Evolutionary conservation across 306 rosid species (phyloP).

Genomic region (Fagus crenata): DNA sequence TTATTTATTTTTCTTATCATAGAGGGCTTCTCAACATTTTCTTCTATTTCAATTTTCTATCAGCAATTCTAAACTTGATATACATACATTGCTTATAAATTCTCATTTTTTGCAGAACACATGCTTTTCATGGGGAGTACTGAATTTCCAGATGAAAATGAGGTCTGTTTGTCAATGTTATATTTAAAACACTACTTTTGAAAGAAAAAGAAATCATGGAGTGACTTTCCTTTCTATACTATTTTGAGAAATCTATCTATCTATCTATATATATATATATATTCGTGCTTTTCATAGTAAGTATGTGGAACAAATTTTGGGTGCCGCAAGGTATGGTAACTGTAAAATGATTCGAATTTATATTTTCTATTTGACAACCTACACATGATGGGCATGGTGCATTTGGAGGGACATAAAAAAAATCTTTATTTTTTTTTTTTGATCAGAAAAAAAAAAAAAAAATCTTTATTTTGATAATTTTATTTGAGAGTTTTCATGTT

Average conservation of each 20-base stretch:
- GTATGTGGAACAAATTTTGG: neutral
- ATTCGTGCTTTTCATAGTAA: neutral
- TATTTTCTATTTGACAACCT: neutral
- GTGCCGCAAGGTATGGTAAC: neutral
- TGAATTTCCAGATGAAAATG: slow-evolving; percentile 93
- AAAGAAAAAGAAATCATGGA: neutral
- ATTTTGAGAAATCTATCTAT: neutral
- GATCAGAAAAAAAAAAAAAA: too few species aligned
- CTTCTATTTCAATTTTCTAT: neutral
- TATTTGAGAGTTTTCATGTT: neutral
- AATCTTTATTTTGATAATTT: neutral
- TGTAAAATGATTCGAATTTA: neutral
- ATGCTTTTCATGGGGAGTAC: slow-evolving; percentile 99
- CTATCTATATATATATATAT: too few species aligned
- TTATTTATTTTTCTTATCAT: neutral
- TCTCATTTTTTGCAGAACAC: slow-evolving; percentile 66
- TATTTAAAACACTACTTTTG: slow-evolving; percentile 3
- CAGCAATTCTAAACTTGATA: neutral
- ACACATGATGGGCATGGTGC: neutral
- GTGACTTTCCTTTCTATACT: neutral
- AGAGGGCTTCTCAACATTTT: neutral
- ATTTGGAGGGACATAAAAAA: neutral
- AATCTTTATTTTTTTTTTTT: too few species aligned
- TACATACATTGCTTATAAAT: neutral
- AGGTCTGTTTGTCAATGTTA: slow-evolving; percentile 56